phyloP scores from a whole-genome alignment of 768 basidiomycete species.

The Podaxis mareebaensis region DNA sequence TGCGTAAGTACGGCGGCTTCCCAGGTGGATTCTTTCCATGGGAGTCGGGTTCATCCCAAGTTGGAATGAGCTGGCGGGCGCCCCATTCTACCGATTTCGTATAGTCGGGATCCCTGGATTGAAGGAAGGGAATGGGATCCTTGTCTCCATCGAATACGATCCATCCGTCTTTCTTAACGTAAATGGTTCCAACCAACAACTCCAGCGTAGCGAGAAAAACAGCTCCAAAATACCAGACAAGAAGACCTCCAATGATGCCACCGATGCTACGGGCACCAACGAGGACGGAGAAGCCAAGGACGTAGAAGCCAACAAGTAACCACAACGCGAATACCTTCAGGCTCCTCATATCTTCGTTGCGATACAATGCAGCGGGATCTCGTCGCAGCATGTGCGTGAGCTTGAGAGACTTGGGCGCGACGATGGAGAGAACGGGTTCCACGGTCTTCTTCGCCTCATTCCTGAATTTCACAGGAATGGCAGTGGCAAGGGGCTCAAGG shows the following conservation, averaged over 20 bases:
- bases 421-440: constrained; percentile 16
- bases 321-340: background rate
- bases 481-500: constrained; percentile 11
- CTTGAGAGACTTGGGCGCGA: constrained; percentile 12
- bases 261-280: background rate
- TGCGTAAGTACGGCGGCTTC: background rate
- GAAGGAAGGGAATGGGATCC: constrained; percentile 13
- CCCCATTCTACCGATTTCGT: constrained; percentile 16
- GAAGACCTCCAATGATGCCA: background rate
- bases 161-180: constrained; percentile 16
- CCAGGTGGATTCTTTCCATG: background rate
- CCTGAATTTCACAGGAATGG: constrained; percentile 10
- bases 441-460: background rate
- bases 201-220: background rate
- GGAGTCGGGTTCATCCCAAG: constrained; percentile 1
- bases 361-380: constrained; percentile 5
- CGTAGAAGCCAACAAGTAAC: background rate
- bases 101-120: constrained; percentile 17
- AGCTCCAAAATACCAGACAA: background rate
- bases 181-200: constrained; percentile 13
- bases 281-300: background rate
- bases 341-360: background rate
- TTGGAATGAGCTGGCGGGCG: constrained; percentile 12
- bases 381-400: constrained; percentile 16
- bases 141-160: constrained; percentile 15